Evolutionary conservation across 305 asterid species (phyloP).

Genomic region (Fraxinus nigra): DNA sequence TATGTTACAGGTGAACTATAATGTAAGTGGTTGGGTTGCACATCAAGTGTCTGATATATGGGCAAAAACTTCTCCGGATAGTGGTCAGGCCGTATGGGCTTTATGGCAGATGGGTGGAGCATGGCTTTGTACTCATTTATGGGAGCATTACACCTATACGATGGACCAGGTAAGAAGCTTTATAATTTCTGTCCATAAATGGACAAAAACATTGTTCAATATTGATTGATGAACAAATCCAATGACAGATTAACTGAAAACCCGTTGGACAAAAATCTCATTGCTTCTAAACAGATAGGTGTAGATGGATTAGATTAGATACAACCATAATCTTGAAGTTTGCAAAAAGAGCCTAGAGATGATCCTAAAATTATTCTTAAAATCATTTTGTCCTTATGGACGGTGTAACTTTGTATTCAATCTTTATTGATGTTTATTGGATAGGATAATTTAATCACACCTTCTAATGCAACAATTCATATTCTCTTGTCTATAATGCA

Average conservation of each 20-base stretch:
- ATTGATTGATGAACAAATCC: constrained; percentile 57
- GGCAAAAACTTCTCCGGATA: constrained; percentile 78
- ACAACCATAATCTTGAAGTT: not conserved
- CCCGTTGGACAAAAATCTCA: not conserved
- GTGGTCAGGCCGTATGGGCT: constrained; percentile 69
- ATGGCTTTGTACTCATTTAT: constrained; percentile 81
- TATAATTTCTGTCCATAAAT: not conserved
- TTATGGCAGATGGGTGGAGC: constrained; percentile 91
- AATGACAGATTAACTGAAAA: not conserved
- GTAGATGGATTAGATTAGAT: not conserved
- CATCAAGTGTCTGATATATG: constrained; percentile 80
- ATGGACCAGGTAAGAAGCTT: constrained; percentile 55
- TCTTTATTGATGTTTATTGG: not conserved
- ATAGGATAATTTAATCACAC: not conserved
- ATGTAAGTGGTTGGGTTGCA: constrained; percentile 76
- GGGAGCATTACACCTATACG: constrained; percentile 78
- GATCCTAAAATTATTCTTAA: not conserved
- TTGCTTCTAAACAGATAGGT: not conserved
- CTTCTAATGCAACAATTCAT: not conserved
- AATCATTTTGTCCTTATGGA: not conserved
- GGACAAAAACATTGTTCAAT: constrained; percentile 32
- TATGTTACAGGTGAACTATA: constrained; percentile 75
- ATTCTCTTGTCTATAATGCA: not conserved
- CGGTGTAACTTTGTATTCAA: not conserved
- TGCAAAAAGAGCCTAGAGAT: not conserved